phyloP scores from a whole-genome alignment of 257 asterid genomes.

The Solanum gracilifrons region DNA sequence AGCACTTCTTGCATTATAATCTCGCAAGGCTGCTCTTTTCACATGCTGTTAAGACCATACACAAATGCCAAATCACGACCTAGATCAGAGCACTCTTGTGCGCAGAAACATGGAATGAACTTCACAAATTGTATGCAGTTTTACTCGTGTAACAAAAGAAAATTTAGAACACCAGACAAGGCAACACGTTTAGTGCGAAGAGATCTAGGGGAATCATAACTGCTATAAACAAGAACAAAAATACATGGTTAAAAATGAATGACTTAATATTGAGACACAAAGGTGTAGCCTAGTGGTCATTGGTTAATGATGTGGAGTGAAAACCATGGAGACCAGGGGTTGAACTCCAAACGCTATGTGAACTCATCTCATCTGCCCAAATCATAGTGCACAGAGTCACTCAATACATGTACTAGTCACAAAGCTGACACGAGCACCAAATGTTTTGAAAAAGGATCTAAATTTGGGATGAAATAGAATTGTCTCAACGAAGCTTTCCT shows the following conservation, averaged over 20 bases:
- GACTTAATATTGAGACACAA: neutral
- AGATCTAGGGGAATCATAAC: neutral
- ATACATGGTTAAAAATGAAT: neutral
- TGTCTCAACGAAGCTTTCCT: neutral
- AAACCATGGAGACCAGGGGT: neutral
- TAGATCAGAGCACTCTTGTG: neutral
- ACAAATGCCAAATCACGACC: neutral
- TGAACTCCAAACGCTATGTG: neutral
- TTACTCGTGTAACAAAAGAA: neutral
- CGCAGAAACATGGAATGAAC: neutral
- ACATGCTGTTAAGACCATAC: conserved; percentile 50
- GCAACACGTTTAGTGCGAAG: neutral
- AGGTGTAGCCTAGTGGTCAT: neutral
- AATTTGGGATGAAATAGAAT: neutral
- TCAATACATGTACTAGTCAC: neutral
- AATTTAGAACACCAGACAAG: neutral
- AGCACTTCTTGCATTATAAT: conserved; percentile 67
- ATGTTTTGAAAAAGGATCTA: neutral
- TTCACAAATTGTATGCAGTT: neutral
- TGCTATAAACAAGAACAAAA: neutral
- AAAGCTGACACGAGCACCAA: neutral
- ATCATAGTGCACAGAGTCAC: neutral
- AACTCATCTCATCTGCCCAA: neutral
- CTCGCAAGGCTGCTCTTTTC: conserved; percentile 67
- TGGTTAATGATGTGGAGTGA: neutral